Evolutionary conservation across 2,329 filamentous ascomycete genomes (phyloP).

Genomic region (Penicillium sp.): DNA sequence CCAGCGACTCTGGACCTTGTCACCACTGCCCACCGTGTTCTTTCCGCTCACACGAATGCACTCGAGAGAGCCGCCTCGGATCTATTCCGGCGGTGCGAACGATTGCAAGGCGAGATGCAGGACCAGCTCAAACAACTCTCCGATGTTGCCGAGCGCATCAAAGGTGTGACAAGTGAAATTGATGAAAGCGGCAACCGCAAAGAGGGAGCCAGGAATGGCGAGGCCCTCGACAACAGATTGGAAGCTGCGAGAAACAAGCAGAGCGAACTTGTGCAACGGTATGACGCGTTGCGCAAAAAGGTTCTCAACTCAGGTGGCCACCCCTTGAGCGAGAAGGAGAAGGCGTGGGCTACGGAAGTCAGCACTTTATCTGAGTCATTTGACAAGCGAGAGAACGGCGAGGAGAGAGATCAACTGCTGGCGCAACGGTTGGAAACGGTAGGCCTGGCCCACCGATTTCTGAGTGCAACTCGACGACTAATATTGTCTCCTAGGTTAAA

Average conservation of each 20-base stretch:
- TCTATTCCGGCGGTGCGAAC: slow-evolving; percentile 52
- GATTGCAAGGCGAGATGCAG: slow-evolving; percentile 47
- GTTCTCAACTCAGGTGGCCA: slow-evolving; percentile 43
- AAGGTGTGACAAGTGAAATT: slow-evolving; percentile 41
- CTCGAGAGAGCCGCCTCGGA: slow-evolving; percentile 50
- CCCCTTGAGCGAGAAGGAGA: slow-evolving; percentile 48
- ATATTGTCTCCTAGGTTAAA: slow-evolving; percentile 37
- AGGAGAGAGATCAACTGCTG: slow-evolving; percentile 28
- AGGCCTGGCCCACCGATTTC: slow-evolving; percentile 15
- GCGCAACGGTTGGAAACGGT: slow-evolving; percentile 42
- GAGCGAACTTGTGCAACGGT: slow-evolving; percentile 40
- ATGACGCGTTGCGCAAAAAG: slow-evolving; percentile 46
- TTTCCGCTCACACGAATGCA: slow-evolving; percentile 47
- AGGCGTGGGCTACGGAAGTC: slow-evolving; percentile 46
- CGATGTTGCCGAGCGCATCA: slow-evolving; percentile 47
- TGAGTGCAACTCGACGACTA: slow-evolving; percentile 7
- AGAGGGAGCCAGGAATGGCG: slow-evolving; percentile 31
- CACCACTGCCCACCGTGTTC: slow-evolving; percentile 46
- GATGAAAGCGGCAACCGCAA: slow-evolving; percentile 36
- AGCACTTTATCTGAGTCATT: slow-evolving; percentile 39
- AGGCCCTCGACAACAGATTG: slow-evolving; percentile 41
- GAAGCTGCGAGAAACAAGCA: slow-evolving; percentile 42
- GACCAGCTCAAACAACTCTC: slow-evolving; percentile 48
- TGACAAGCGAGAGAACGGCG: slow-evolving; percentile 24
- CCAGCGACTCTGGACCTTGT: slow-evolving; percentile 50